Base-by-base conservation (phyloP, 2,329 filamentous ascomycete genomes). In the Talaromyces atroroseus region DNA sequence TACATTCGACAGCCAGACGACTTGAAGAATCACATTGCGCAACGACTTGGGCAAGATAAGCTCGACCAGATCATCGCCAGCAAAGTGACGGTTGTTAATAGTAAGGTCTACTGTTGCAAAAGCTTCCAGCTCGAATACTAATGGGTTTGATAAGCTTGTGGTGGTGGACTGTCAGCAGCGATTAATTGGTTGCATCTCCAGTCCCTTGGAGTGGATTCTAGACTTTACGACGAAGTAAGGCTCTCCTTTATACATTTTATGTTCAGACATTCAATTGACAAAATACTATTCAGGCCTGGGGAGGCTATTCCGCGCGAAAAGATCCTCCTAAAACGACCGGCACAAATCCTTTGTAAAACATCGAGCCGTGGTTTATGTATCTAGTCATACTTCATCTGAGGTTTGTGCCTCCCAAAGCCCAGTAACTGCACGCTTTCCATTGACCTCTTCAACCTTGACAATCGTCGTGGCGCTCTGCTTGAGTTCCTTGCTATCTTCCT, bases 391-490 rank as follows among this genome's bases (percentile, higher is more conserved):
- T 23, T 44, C 40, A 36, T 34, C 47, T 10, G 47, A 20, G 8
- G 26, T 49, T 21, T 49, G 47, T 11, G 29, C 47, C 47, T 49
- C 47, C 47, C 47, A 49, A 23, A 49, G 29, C 6, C 47, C 47
- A 14, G 47, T 49, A 5, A 49, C 47, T 12, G 18, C 40, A 21
- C 11, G 18, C 20, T 44, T 44, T 23, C 40, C 40, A 23, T 44
- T 44, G 40, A 44, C 20, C 18, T 49, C 47, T 34, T 49, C 47
- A 49, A 49, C 47, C 29, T n/a, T 49, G n/a, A 49, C 47, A 2
- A 49, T 14, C n/a, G 47, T 49, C 8, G 47, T 49, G n/a, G 47
- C 47, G 18, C 47, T 49, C n/a, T 49, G 47, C 18, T 49, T 49
- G 47, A 49, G 5, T 36, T 49, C 29, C 29, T 36, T 49, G 7